phyloP scores from a whole-genome alignment of 2,329 filamentous ascomycete genomes.

The Colletotrichum sp. region DNA sequence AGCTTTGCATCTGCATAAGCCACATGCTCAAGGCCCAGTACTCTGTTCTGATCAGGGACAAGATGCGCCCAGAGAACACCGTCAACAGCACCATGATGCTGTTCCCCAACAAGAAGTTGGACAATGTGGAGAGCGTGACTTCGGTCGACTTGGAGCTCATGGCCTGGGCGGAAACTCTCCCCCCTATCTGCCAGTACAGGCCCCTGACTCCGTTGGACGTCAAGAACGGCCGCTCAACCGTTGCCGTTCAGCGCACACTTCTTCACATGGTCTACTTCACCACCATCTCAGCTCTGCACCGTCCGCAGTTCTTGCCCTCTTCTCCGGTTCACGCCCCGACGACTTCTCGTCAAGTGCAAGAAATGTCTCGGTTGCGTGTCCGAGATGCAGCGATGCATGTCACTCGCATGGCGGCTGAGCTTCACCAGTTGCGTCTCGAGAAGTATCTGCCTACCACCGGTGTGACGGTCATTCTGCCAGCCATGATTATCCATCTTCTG shows the following conservation, averaged over 20 bases:
- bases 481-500: constrained; percentile 91
- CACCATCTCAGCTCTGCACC: constrained; percentile 87
- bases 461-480: constrained; percentile 87
- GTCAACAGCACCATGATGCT: constrained; percentile 86
- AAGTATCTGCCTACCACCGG: constrained; percentile 86
- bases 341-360: constrained; percentile 73
- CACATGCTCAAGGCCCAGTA: constrained; percentile 91
- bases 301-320: constrained; percentile 86
- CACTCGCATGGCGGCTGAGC: constrained; percentile 79
- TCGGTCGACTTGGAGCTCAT: constrained; percentile 80
- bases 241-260: constrained; percentile 78
- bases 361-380: constrained; percentile 82
- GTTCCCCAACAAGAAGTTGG: constrained; percentile 83
- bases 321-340: constrained; percentile 59
- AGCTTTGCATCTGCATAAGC: constrained; percentile 87
- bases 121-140: constrained; percentile 81
- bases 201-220: constrained; percentile 59
- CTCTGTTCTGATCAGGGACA: constrained; percentile 85
- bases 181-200: constrained; percentile 73
- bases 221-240: constrained; percentile 63
- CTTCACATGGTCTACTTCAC: constrained; percentile 95
- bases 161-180: constrained; percentile 77
- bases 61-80: constrained; percentile 77
- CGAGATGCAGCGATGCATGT: constrained; percentile 85
- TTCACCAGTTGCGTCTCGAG: constrained; percentile 76